Evolutionary conservation across 495 filamentous ascomycete genomes (phyloP).

Genomic region (Aspergillus homomorphus): DNA sequence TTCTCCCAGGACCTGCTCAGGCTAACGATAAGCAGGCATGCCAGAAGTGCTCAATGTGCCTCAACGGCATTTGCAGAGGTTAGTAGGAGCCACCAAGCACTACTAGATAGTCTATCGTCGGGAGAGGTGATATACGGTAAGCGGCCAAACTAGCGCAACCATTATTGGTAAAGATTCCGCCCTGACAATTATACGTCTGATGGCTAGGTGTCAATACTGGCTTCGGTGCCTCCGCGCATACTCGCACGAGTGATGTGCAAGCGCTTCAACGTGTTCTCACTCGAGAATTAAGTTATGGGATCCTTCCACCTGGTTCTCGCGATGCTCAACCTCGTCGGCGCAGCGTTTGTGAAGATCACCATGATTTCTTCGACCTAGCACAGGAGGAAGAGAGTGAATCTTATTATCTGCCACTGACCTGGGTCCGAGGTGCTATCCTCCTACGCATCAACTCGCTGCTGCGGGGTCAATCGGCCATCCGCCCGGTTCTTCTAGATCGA

Average conservation of each 20-base stretch:
- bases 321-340: background rate
- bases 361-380: background rate
- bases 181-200: background rate
- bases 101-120: background rate
- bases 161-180: background rate
- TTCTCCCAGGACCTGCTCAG: too few species aligned
- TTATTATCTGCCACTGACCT: slow-evolving; percentile 39
- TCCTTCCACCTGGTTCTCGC: background rate
- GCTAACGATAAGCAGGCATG: background rate
- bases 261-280: background rate
- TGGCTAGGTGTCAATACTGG: slow-evolving; percentile 2
- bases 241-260: background rate
- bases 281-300: slow-evolving; percentile 1
- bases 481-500: slow-evolving; percentile 41
- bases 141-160: background rate
- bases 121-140: slow-evolving; percentile 7
- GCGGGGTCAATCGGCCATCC: slow-evolving; percentile 55
- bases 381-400: background rate
- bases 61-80: background rate
- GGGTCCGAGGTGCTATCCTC: slow-evolving; percentile 53
- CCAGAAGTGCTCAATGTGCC: background rate
- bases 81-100: background rate
- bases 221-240: background rate
- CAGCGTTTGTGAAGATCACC: background rate
- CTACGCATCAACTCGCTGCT: slow-evolving; percentile 52